These are phyloP conservation scores for Fennellomyces sp. DNA, from an alignment of 371 early-diverging fungal genomes.

Conservation along the genomic window DNA sequence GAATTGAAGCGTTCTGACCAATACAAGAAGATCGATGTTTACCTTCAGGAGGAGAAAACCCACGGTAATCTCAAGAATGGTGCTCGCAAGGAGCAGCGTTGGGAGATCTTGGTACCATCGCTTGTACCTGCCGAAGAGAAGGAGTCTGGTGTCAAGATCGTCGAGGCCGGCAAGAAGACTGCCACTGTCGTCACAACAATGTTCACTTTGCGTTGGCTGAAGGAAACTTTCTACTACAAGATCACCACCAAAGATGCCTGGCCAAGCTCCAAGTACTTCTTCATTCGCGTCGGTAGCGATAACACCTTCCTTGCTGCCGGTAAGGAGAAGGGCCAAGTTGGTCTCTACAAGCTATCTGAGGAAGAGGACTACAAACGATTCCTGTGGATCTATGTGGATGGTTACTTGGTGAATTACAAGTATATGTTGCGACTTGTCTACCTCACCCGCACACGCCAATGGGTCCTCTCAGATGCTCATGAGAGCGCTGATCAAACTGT, in stretches of 20 bases:
- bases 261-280: conserved; percentile 42
- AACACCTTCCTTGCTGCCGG: conserved; percentile 43
- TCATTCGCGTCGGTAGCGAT: conserved; percentile 42
- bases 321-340: conserved; percentile 33
- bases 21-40: conserved; percentile 31
- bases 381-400: conserved; percentile 55
- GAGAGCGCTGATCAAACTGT: conserved; percentile 31
- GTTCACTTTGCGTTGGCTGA: conserved; percentile 37
- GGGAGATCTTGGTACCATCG: conserved; percentile 45
- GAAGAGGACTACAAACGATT: conserved; percentile 37
- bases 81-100: conserved; percentile 43
- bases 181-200: conserved; percentile 26
- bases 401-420: conserved; percentile 57
- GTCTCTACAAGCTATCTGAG: conserved; percentile 31
- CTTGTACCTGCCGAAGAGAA: conserved; percentile 33
- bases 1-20: conserved; percentile 28
- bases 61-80: conserved; percentile 27
- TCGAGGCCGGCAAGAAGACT: conserved; percentile 37
- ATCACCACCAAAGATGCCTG: conserved; percentile 29
- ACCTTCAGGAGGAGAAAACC: conserved; percentile 35
- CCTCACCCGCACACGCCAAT: conserved; percentile 20
- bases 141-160: conserved; percentile 33
- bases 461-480: conserved; percentile 36
- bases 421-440: conserved; percentile 44
- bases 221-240: conserved; percentile 30